Conservation (phyloP, 2,329 filamentous ascomycete genomes). For the Helminthosporium solani region DNA sequence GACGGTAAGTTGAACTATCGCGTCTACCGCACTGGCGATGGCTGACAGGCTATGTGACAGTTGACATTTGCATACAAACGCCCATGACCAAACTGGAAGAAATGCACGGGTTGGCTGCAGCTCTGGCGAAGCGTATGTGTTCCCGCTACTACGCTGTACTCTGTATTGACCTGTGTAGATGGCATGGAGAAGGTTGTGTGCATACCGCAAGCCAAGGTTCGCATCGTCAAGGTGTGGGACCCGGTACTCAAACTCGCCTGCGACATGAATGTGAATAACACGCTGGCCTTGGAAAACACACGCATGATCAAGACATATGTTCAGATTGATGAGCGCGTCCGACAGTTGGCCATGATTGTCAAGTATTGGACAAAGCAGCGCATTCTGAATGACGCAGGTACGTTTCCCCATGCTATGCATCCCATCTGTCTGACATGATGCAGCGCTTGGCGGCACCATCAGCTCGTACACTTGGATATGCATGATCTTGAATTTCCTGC, state of each 20-base stretch:
- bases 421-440: constrained; percentile 10
- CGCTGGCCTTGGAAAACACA: constrained; percentile 90
- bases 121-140: constrained; percentile 77
- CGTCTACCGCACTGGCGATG: constrained; percentile 15
- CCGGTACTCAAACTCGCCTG: constrained; percentile 85
- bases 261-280: constrained; percentile 99
- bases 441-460: constrained; percentile 87
- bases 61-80: constrained; percentile 97
- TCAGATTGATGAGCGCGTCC: constrained; percentile 84
- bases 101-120: constrained; percentile 86
- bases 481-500: constrained; percentile 93
- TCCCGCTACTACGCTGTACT: background rate
- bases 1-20: constrained; percentile 65
- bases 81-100: constrained; percentile 82
- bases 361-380: constrained; percentile 96
- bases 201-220: constrained; percentile 91
- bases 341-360: constrained; percentile 91
- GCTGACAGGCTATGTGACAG: constrained; percentile 53
- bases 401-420: constrained; percentile 38
- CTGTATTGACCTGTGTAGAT: constrained; percentile 57
- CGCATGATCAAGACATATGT: constrained; percentile 98
- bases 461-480: constrained; percentile 99
- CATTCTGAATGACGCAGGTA: constrained; percentile 94
- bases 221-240: constrained; percentile 99
- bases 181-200: constrained; percentile 97